Base-by-base conservation (phyloP, 129 eudicot species). In the Gnaphalium uliginosum region DNA sequence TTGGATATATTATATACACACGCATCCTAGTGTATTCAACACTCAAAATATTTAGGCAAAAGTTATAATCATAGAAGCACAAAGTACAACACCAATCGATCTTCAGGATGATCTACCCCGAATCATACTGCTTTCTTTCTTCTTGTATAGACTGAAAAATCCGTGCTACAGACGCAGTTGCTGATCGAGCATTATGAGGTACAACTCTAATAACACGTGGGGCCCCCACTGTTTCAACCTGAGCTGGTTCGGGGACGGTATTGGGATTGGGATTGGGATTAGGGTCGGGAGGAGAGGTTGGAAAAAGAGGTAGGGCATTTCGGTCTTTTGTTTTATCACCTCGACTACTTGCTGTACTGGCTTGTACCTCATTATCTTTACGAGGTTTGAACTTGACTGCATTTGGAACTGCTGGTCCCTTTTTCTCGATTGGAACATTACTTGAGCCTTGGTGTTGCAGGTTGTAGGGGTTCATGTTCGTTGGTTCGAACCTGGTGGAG, bases 101-200 rank as follows among this genome's bases (percentile, higher is more conserved):
- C 67, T 57, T 70, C 35, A 70, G 6, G 11, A 25, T 24, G 23
- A 67, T 11, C 76, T 81, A 84, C 2, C 69, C 85, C 2, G 88
- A 84, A 39, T 93, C 96, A 62, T 74, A 58, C 74, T 83, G 96
- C 75, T 80, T 85, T 72, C 98, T 90, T 74, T 88, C 96, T 78
- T 90, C 93, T 70, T 93, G 96, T 71, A 93, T 93, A 11, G 96
- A 90, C 82, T 56, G 87, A 73, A 93, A 90, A 29, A 93, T 93
- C 50, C 98, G 87, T 14, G 96, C 96, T 65, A 81, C 98, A 3
- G 96, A 90, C 10, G 88, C 96, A 0, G 91, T 85, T 30, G 96
- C 95, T 33, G 93, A 84, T 58, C 81, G 76, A 3, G 90, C 92
- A 67, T 90, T 90, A 62, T 75, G 98, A 66, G 98, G 98, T 72